phyloP scores from a whole-genome alignment of 257 asterid genomes.

The Nicotiana noctiflora region DNA sequence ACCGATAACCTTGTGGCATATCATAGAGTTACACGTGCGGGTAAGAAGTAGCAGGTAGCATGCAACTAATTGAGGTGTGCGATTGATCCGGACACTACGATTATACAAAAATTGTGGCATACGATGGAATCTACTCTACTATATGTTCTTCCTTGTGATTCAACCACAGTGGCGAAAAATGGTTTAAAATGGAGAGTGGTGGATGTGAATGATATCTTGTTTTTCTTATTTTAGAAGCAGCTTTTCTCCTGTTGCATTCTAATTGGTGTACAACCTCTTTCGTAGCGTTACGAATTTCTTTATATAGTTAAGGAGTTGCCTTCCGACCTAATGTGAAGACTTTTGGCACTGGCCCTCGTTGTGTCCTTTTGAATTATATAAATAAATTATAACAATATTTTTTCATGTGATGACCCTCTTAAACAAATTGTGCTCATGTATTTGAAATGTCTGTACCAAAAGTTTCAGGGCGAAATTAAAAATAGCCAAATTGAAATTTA shows the following conservation, averaged over 20 bases:
- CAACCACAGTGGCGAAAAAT: neutral
- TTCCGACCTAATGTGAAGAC: constrained; percentile 2
- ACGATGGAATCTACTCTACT: neutral
- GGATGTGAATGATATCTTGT: neutral
- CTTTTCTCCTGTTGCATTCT: neutral
- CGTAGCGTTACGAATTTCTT: neutral
- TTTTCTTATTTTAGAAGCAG: neutral
- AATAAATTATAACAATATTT: neutral
- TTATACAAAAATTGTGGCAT: neutral
- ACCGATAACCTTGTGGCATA: neutral
- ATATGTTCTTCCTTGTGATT: neutral
- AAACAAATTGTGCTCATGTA: neutral
- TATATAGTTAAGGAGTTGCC: neutral
- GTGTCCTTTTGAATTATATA: neutral
- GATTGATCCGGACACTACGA: too few species aligned
- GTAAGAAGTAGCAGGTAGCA: too few species aligned
- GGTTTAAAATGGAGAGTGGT: neutral
- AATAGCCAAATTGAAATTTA: too few species aligned
- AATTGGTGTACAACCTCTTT: neutral
- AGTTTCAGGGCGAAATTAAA: neutral
- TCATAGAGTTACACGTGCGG: too few species aligned
- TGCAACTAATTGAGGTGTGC: too few species aligned
- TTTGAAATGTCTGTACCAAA: neutral
- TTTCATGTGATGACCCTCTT: neutral
- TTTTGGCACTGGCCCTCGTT: neutral